A percentile compares a stretch with the other conserved stretches of the same genome.
phyloP scores from a whole-genome alignment of 768 basidiomycete genomes.

The Calocybe cyanea region DNA sequence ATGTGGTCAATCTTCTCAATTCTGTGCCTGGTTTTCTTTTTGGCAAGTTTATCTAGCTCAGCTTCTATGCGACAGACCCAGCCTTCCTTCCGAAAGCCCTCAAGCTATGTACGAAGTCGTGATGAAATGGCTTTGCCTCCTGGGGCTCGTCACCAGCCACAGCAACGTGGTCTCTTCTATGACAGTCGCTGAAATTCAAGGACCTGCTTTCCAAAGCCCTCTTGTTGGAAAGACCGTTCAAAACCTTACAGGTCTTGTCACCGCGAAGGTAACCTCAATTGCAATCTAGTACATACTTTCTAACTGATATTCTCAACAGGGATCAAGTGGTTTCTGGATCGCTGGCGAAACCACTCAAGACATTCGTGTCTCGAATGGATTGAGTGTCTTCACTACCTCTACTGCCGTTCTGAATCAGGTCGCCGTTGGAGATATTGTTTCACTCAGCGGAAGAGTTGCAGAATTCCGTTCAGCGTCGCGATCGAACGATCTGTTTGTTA shows the following conservation, averaged over 20 bases:
- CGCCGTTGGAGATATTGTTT: slow-evolving; percentile 43
- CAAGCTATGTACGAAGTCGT: slow-evolving; percentile 6
- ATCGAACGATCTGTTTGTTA: slow-evolving; percentile 45
- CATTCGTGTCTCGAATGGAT: slow-evolving; percentile 45
- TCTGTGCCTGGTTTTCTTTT: no score
- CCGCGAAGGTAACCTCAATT: slow-evolving; percentile 41
- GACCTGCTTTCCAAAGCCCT: slow-evolving; percentile 43
- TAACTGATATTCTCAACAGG: slow-evolving; percentile 21
- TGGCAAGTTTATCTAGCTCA: no score
- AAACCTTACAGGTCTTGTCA: slow-evolving; percentile 47
- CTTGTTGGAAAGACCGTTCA: slow-evolving; percentile 39
- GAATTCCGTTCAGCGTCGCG: slow-evolving; percentile 44
- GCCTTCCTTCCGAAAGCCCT: no score
- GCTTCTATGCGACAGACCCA: no score
- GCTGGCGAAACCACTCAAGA: slow-evolving; percentile 40
- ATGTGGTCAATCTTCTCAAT: no score
- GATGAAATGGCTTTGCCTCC: slow-evolving; percentile 29
- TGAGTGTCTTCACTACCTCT: slow-evolving; percentile 45
- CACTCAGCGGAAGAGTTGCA: slow-evolving; percentile 39
- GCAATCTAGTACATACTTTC: background rate
- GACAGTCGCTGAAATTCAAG: slow-evolving; percentile 51
- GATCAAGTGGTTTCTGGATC: slow-evolving; percentile 46
- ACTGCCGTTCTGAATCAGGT: slow-evolving; percentile 33
- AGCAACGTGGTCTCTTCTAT: slow-evolving; percentile 26
- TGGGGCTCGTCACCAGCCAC: slow-evolving; percentile 26